phyloP scores from a whole-genome alignment of 495 filamentous ascomycete species.

The Penicillium paradoxum region DNA sequence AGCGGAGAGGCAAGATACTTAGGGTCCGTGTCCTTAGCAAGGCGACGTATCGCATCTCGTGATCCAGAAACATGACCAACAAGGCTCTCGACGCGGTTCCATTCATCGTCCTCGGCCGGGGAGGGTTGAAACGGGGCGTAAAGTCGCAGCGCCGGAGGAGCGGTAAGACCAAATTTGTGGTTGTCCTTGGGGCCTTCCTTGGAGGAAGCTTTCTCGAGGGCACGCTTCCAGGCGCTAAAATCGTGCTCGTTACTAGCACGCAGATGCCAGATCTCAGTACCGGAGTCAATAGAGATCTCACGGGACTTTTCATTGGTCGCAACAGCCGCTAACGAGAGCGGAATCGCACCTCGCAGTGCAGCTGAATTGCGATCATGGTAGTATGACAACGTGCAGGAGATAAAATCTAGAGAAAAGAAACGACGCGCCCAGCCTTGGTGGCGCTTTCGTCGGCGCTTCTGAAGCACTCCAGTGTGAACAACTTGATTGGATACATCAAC shows the following conservation, averaged over 20 bases:
- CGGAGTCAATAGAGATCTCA: slow-evolving; percentile 95
- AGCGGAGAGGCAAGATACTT: slow-evolving; percentile 44
- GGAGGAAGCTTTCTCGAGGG: slow-evolving; percentile 70
- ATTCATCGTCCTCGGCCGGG: slow-evolving; percentile 68
- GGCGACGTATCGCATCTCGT: slow-evolving; percentile 75
- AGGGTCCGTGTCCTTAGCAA: slow-evolving; percentile 77
- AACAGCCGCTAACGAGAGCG: slow-evolving; percentile 83
- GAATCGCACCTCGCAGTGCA: slow-evolving; percentile 84
- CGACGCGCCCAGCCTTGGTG: slow-evolving; percentile 88
- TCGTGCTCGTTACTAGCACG: slow-evolving; percentile 74
- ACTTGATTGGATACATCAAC: slow-evolving; percentile 21
- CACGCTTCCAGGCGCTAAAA: slow-evolving; percentile 79
- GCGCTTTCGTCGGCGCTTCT: slow-evolving; percentile 86
- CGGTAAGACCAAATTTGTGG: slow-evolving; percentile 2
- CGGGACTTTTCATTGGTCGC: slow-evolving; percentile 78
- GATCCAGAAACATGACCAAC: slow-evolving; percentile 81
- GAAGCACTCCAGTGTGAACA: slow-evolving; percentile 71
- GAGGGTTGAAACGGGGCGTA: slow-evolving; percentile 26
- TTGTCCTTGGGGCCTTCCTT: slow-evolving; percentile 23
- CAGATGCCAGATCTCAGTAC: slow-evolving; percentile 96
- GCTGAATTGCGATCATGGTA: slow-evolving; percentile 91
- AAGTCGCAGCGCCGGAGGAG: slow-evolving; percentile 30
- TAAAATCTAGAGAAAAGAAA: slow-evolving; percentile 93
- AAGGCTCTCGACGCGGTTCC: slow-evolving; percentile 75
- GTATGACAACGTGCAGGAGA: slow-evolving; percentile 86